Conservation (phyloP, 2,329 filamentous ascomycete genomes). For the Fonsecaea erecta region DNA sequence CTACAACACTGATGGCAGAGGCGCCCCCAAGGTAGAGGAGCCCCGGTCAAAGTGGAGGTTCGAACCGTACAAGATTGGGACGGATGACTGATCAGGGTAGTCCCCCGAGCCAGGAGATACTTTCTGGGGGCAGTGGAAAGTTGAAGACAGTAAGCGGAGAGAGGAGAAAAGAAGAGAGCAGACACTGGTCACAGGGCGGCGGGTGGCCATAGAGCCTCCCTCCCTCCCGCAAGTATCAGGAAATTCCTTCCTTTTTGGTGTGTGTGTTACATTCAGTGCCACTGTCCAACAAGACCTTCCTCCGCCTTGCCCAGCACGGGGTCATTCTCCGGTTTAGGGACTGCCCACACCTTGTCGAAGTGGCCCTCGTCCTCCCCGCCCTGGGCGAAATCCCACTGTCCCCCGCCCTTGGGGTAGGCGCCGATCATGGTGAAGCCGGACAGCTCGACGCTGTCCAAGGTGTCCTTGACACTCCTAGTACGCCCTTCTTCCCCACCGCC, state of each 20-base stretch:
- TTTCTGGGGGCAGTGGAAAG: too few relatives aligned
- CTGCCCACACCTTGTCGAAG: conserved; percentile 53
- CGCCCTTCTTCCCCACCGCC: too few relatives aligned
- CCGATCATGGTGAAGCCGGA: conserved; percentile 62
- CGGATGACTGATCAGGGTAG: too few relatives aligned
- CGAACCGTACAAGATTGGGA: too few relatives aligned
- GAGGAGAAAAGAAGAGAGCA: too few relatives aligned
- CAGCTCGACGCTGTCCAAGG: conserved; percentile 46
- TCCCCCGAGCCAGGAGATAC: too few relatives aligned
- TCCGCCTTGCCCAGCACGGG: conserved; percentile 51
- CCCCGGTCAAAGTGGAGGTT: too few relatives aligned
- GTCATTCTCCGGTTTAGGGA: conserved; percentile 53
- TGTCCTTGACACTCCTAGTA: conserved; percentile 41
- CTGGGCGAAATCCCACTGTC: conserved; percentile 57
- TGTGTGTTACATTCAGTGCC: conserved; percentile 35
- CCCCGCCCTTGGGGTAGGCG: conserved; percentile 55
- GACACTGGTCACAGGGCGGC: too few relatives aligned
- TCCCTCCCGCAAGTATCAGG: too few relatives aligned
- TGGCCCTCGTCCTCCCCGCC: conserved; percentile 51
- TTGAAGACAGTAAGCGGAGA: background rate
- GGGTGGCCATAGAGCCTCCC: background rate
- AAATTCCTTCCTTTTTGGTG: too few relatives aligned
- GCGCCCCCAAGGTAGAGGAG: too few relatives aligned
- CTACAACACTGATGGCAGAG: too few relatives aligned
- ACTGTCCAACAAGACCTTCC: conserved; percentile 47